phyloP scores from a whole-genome alignment of 352 stramenopile species.

The Pseudoperonospora humuli region DNA sequence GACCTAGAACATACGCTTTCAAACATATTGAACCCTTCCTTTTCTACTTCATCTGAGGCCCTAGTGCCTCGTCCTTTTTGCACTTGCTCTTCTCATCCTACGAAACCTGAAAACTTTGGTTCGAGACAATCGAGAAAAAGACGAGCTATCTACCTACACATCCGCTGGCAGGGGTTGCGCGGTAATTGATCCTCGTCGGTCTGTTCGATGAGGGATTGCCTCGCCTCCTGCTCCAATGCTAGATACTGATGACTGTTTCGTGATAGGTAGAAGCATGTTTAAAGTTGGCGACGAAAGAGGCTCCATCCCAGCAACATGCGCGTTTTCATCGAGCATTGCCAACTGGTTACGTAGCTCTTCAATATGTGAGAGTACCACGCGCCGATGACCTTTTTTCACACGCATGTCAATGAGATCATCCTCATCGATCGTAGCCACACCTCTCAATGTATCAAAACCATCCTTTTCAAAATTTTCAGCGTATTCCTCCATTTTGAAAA shows the following conservation, averaged over 20 bases:
- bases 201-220: slow-evolving; percentile 27
- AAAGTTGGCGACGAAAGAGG: slow-evolving; percentile 67
- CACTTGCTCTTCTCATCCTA: slow-evolving; percentile 11
- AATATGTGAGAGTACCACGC: slow-evolving; percentile 80
- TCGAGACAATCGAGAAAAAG: slow-evolving; percentile 11
- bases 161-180: slow-evolving; percentile 15
- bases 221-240: slow-evolving; percentile 22
- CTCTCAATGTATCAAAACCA: slow-evolving; percentile 79
- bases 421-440: slow-evolving; percentile 82
- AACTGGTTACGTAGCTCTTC: slow-evolving; percentile 74
- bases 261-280: slow-evolving; percentile 55
- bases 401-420: slow-evolving; percentile 83
- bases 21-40: slow-evolving; percentile 20
- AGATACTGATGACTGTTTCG: slow-evolving; percentile 43
- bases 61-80: slow-evolving; percentile 8
- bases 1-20: neutral
- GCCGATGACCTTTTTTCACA: slow-evolving; percentile 83
- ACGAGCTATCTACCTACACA: slow-evolving; percentile 25
- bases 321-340: slow-evolving; percentile 51
- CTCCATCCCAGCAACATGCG: slow-evolving; percentile 45
- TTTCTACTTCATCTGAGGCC: slow-evolving; percentile 18
- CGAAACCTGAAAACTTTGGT: slow-evolving; percentile 7
- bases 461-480: slow-evolving; percentile 84
- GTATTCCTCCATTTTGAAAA: slow-evolving; percentile 85
- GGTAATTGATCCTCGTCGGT: slow-evolving; percentile 45